Evolutionary conservation across 2,329 filamentous ascomycete genomes (phyloP), one percentile per base, ranked within the genome.

Genomic region (Colletotrichum liriopes): DNA sequence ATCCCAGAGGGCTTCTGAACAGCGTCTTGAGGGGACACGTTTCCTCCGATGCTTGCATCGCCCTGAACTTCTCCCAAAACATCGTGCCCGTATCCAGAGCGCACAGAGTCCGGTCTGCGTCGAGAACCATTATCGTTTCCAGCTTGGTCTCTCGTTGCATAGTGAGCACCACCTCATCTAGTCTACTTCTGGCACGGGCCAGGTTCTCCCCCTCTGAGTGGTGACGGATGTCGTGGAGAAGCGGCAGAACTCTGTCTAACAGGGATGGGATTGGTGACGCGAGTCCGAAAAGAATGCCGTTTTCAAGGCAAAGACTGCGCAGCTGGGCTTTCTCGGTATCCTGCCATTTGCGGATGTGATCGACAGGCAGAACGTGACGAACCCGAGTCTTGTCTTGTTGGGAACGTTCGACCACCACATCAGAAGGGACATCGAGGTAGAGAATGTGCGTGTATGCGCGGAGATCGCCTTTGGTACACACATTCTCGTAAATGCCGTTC

Each of bases 51-150:
- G 7, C 1, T 8, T 8, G 29, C 20, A 5, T 35, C 29, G 5
- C 18, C 16, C 23, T 37, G 5, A 29, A 20, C 23, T 41, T 76
- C 23, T 81, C 73, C 88, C 86, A 91, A 77, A 90, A 90, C 65
- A 88, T 49, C 0, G 47, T 65, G 0, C 87, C 86, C 5, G 85
- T 86, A 72, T 92, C 90, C 16, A 84, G 74, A 1, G 84, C 67
- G 6, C 84, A 78, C 65, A 93, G 77, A 0, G 89, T 92, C 73
- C 80, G 87, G 77, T 92, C 90, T 0, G 80, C 90, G 72, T 93
- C 90, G 2, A 93, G 58, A 0, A 91, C 84, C 20, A 92, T 62
- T 56, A 89, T 78, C 0, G 82, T 88, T 55, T 87, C 75, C 11
- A 84, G 61, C 2, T 74, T 51, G 8, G 65, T 71, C 14, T 54